Evolutionary conservation across 108 stramenopile genomes (phyloP).

Genomic region (Discostella stelligeroides): DNA sequence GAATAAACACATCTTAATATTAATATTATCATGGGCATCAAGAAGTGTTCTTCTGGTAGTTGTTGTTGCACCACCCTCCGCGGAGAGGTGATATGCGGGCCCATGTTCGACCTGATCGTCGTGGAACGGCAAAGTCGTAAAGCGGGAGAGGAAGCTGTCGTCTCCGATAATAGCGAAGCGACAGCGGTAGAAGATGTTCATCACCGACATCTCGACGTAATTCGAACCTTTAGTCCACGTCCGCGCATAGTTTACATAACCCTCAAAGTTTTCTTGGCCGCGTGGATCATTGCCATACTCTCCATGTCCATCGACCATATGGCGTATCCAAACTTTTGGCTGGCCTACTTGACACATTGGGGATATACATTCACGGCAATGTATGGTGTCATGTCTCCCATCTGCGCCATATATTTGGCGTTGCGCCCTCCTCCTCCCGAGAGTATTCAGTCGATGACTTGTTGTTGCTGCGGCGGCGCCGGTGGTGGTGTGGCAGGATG

Average conservation of each 20-base stretch:
- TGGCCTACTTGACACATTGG: constrained; percentile 29
- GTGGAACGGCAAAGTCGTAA: background rate
- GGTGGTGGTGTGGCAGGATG: background rate
- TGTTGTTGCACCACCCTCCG: background rate
- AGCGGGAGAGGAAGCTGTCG: background rate
- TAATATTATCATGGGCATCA: background rate
- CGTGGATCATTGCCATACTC: constrained; percentile 8
- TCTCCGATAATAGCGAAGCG: background rate
- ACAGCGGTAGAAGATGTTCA: too few relatives aligned
- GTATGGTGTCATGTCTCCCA: constrained; percentile 17
- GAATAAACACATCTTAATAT: background rate
- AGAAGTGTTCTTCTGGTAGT: too few relatives aligned
- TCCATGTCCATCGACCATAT: background rate
- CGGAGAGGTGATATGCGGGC: background rate
- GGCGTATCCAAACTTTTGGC: constrained; percentile 4
- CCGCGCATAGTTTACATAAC: background rate
- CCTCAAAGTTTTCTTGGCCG: constrained; percentile 13
- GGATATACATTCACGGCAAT: background rate
- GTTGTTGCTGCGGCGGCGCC: background rate
- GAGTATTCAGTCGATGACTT: background rate
- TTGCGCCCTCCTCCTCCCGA: background rate
- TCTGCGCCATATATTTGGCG: constrained; percentile 3
- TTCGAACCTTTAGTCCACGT: constrained; percentile 13
- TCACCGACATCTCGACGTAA: constrained; percentile 1
- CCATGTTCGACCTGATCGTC: constrained; percentile 8